Evolutionary conservation across 2,329 filamentous ascomycete species (phyloP).

Genomic region (Pezicula rhizophila): DNA sequence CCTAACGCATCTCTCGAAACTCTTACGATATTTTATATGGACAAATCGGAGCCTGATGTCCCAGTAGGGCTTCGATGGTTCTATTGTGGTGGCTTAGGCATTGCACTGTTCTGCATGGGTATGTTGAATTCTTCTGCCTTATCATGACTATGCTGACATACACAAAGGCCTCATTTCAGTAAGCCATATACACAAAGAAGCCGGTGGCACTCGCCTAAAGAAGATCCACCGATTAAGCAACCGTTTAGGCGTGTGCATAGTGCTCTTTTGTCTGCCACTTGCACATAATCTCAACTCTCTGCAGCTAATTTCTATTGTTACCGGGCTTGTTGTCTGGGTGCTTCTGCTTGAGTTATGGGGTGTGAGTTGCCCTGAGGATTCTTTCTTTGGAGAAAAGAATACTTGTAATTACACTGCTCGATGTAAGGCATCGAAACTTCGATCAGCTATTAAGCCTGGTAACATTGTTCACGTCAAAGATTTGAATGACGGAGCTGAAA

Average conservation of each 20-base stretch:
- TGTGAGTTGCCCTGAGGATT: conserved; percentile 38
- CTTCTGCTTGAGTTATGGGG: conserved; percentile 45
- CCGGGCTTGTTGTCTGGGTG: conserved; percentile 38
- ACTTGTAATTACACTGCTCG: conserved; percentile 36
- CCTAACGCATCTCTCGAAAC: conserved; percentile 39
- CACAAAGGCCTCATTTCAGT: conserved; percentile 40
- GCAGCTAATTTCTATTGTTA: conserved; percentile 38
- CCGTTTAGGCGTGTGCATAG: conserved; percentile 41
- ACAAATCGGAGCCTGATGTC: conserved; percentile 44
- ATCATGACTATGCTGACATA: neutral
- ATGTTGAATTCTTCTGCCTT: neutral
- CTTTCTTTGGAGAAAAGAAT: conserved; percentile 35
- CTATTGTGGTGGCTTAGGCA: conserved; percentile 56
- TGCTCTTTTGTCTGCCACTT: conserved; percentile 50
- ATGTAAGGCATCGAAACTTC: conserved; percentile 31
- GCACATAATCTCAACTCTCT: conserved; percentile 40
- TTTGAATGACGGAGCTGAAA: neutral
- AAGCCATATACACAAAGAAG: conserved; percentile 49
- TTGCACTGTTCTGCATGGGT: conserved; percentile 48
- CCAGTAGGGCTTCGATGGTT: conserved; percentile 50
- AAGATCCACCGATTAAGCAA: conserved; percentile 46
- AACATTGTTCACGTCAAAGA: neutral
- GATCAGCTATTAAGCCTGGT: conserved; percentile 10
- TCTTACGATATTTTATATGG: conserved; percentile 44
- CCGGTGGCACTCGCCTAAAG: conserved; percentile 40